These are phyloP conservation scores for Thelephora terrestris DNA, from an alignment of 1,284 basidiomycete species.

Conservation along the genomic window DNA sequence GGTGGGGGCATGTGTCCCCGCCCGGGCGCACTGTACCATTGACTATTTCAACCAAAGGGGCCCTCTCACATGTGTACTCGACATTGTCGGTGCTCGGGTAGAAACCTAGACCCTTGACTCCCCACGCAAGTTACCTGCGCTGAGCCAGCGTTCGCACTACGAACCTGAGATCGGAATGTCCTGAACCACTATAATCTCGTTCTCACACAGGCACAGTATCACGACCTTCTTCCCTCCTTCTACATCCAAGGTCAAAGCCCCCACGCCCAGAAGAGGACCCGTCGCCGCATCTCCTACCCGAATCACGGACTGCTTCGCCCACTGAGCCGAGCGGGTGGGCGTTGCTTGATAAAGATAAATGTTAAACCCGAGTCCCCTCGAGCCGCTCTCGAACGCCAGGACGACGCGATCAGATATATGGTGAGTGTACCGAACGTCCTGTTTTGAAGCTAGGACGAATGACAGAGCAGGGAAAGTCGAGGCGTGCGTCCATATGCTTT, in stretches of 20 bases:
- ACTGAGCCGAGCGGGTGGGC: conserved; percentile 30
- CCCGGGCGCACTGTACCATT: too few species aligned
- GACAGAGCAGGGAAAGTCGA: conserved; percentile 82
- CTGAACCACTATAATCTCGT: conserved; percentile 56
- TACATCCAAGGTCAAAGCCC: conserved; percentile 28
- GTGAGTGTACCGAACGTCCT: conserved; percentile 75
- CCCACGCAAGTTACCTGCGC: too few species aligned
- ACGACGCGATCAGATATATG: conserved; percentile 50
- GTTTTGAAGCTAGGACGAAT: conserved; percentile 92
- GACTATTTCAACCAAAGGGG: too few species aligned
- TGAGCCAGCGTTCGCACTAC: too few species aligned
- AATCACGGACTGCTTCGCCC: conserved; percentile 73
- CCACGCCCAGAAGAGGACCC: conserved; percentile 76
- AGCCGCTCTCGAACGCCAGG: conserved; percentile 75
- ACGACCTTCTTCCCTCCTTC: conserved; percentile 24
- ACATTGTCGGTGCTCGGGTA: too few species aligned
- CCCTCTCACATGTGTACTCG: too few species aligned
- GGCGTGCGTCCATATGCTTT: conserved; percentile 60
- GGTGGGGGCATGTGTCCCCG: too few species aligned
- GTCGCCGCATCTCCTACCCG: conserved; percentile 55
- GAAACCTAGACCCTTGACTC: too few species aligned
- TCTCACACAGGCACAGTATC: conserved; percentile 72
- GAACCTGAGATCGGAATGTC: conserved; percentile 20
- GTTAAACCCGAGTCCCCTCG: conserved; percentile 58
- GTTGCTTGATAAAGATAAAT: conserved; percentile 73